Percentiles rank a stretch among this genome's conserved stretches.
These are phyloP conservation scores for Oenanthe javanica DNA, from an alignment of 140 eudicot genomes.

Conservation along the genomic window DNA sequence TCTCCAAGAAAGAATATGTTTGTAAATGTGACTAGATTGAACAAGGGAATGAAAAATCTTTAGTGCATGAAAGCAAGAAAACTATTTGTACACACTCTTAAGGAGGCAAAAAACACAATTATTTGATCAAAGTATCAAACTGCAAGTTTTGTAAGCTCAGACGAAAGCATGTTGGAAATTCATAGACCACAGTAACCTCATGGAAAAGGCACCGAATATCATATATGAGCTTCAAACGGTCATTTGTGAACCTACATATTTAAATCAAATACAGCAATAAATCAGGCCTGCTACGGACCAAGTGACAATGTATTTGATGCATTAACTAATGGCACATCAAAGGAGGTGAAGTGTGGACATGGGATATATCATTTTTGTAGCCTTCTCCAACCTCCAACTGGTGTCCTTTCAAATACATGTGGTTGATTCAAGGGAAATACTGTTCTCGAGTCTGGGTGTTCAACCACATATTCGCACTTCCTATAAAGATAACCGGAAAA, in stretches of 20 bases:
- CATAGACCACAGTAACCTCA: not conserved
- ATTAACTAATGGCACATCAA: not conserved
- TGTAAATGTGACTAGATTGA: not conserved
- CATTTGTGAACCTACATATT: not conserved
- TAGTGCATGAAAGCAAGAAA: not conserved
- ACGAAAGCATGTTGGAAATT: not conserved
- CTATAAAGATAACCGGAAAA: conserved; percentile 24
- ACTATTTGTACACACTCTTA: not conserved
- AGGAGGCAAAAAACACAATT: not conserved
- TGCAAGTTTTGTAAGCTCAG: not conserved
- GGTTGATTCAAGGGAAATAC: conserved; percentile 49
- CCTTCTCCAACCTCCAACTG: conserved; percentile 44
- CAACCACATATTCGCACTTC: conserved; percentile 56
- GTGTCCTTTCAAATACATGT: conserved; percentile 53
- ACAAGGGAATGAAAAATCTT: not conserved
- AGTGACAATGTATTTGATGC: not conserved
- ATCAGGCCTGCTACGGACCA: not conserved
- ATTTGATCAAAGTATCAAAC: not conserved
- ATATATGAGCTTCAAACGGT: not conserved
- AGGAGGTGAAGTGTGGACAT: not conserved
- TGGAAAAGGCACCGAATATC: not conserved
- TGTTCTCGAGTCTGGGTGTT: conserved; percentile 56
- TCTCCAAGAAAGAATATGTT: not conserved
- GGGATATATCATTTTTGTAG: not conserved
- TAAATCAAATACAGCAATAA: not conserved